phyloP scores from a whole-genome alignment of 345 rosid species.

The Litchi chinensis region DNA sequence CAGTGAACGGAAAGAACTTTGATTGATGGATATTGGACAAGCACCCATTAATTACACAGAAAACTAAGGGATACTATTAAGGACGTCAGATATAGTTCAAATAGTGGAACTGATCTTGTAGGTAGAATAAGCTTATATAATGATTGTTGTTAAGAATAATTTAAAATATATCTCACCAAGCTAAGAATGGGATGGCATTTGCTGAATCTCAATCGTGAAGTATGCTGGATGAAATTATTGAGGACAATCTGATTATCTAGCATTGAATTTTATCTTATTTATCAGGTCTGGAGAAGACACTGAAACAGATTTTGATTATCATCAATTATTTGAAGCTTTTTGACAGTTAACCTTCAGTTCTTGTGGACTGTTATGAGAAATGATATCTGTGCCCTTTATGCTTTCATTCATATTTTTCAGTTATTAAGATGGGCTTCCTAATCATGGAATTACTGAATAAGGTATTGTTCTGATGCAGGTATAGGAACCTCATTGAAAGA shows the following conservation, averaged over 20 bases:
- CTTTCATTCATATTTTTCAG: neutral
- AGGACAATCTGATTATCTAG: neutral
- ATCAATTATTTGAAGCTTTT: neutral
- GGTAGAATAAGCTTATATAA: neutral
- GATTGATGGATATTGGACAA: neutral
- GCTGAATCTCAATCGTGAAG: neutral
- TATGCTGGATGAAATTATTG: neutral
- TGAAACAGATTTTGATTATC: constrained; percentile 4
- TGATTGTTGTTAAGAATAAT: neutral
- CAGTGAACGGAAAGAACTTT: neutral
- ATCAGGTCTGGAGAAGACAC: neutral
- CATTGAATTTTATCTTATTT: neutral
- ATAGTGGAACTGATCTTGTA: neutral
- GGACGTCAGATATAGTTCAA: neutral
- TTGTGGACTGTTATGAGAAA: neutral
- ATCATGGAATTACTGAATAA: neutral
- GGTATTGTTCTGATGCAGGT: constrained; percentile 52
- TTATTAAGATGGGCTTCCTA: neutral
- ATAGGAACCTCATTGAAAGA: constrained; percentile 90
- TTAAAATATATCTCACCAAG: neutral
- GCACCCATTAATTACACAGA: neutral
- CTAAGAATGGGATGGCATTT: neutral
- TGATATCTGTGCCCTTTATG: neutral
- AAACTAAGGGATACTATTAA: neutral
- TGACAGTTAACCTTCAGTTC: neutral